These are phyloP conservation scores for Populus nigra DNA, from an alignment of 345 rosid genomes.

Conservation along the genomic window DNA sequence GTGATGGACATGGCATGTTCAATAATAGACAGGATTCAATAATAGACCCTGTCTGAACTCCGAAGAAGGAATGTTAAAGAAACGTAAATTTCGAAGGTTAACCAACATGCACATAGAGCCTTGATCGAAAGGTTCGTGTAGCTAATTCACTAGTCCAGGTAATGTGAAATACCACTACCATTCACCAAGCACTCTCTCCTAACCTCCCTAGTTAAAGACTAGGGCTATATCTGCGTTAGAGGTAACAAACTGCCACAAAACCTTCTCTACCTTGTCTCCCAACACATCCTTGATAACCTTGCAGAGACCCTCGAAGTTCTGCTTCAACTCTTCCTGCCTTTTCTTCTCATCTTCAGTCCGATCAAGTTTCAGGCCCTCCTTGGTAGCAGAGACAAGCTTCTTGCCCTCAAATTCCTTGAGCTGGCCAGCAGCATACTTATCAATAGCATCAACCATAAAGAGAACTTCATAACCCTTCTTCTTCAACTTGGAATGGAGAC, in stretches of 20 bases:
- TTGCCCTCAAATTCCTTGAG: constrained; percentile 84
- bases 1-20: no score
- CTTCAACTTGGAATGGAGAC: constrained; percentile 89
- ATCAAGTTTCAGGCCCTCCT: constrained; percentile 76
- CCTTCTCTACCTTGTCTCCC: constrained; percentile 83
- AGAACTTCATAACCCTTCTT: constrained; percentile 84
- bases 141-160: no score
- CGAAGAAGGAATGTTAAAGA: no score
- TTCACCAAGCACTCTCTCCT: no score
- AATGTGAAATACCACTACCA: no score
- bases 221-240: no score
- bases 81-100: no score
- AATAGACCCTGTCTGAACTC: no score
- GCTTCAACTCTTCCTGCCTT: constrained; percentile 58
- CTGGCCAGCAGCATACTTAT: constrained; percentile 81
- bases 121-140: no score
- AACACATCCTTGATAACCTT: constrained; percentile 80
- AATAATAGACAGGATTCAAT: no score
- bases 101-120: no score
- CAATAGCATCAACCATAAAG: constrained; percentile 84
- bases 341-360: constrained; percentile 80
- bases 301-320: constrained; percentile 78
- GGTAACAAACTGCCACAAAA: constrained; percentile 17
- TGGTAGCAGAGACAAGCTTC: constrained; percentile 85
- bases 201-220: no score